Percentiles rank a stretch among this genome's conserved stretches.
Evolutionary conservation across 352 stramenopile genomes (phyloP).

Genomic region (Globisporangium acanthophoron): DNA sequence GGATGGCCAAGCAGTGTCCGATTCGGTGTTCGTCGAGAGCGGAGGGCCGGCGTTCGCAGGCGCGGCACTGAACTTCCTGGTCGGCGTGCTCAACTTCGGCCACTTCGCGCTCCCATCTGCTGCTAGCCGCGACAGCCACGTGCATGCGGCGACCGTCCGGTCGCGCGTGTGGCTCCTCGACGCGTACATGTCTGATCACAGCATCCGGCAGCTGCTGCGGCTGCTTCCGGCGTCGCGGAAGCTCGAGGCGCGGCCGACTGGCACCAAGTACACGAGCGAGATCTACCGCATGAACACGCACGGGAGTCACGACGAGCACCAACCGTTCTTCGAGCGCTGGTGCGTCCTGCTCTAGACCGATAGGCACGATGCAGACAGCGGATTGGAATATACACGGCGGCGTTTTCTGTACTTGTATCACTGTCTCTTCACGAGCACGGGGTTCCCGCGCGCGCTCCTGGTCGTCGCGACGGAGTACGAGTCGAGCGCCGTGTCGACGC

Average conservation of each 20-base stretch:
- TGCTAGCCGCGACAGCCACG: constrained; percentile 4
- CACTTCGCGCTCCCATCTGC: constrained; percentile 21
- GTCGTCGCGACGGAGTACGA: constrained; percentile 14
- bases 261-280: constrained; percentile 32
- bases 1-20: constrained; percentile 35
- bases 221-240: constrained; percentile 28
- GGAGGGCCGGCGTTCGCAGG: constrained; percentile 46
- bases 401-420: neutral
- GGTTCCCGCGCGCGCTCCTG: neutral
- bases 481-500: constrained; percentile 53
- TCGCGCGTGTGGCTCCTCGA: constrained; percentile 60
- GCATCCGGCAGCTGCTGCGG: constrained; percentile 49
- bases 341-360: constrained; percentile 51
- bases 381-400: neutral
- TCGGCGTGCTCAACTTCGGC: constrained; percentile 55
- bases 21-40: constrained; percentile 70
- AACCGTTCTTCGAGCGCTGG: constrained; percentile 63
- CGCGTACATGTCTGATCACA: constrained; percentile 67
- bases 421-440: constrained; percentile 2
- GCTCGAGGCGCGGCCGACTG: constrained; percentile 47
- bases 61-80: constrained; percentile 42
- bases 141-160: constrained; percentile 13
- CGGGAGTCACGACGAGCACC: constrained; percentile 46
- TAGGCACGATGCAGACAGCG: neutral
- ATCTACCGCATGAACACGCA: constrained; percentile 51